Base-by-base conservation (phyloP, 495 filamentous ascomycete species). In the Penicillium tannophilum region DNA sequence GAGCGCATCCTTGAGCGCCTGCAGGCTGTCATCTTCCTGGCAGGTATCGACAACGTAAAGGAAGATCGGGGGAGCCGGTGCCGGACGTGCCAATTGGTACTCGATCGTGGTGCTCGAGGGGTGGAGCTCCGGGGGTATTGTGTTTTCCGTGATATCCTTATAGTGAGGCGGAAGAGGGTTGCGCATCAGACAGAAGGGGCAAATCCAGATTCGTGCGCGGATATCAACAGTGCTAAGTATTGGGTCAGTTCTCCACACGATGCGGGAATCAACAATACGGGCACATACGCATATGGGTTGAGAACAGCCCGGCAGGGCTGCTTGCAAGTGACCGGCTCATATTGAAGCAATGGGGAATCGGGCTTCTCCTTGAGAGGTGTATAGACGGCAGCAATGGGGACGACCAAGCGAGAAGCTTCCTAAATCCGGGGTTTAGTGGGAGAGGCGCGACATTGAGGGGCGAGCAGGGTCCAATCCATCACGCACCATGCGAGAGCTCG, bases 241-340 rank as follows among this genome's bases (percentile, higher is more conserved):
- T 19, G 36, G 51, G 59, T 77, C 58, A 76, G 71, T 51, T 33
- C 54, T 19, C 36, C n/a, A 26, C 44, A 52, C 51, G 8, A 31
- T 47, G 44, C 23, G 55, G 39, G 31, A 50, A n/a, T 47, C 52
- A 42, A 28, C 28, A 23, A 44, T 17, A 60, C 24, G 14, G 46
- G 54, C 41, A 69, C 82, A 59, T 82, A 96, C 92, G 92, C 95
- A 79, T 91, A 98, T 53, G 95, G 95, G 71, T 98, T 99, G 68
- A 99, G 81, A 35, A 99, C 93, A 50, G 95, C 93, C 72, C 94
- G 86, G 73, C 95, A 99, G 58, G 94, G 94, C 65, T 86, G 82
- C 77, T 98, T 99, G 86, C 95, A 99, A 59, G 91, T 93, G 17
- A 98, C 92, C 4, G 95, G 95, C 78, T 98, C 94, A 77, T 98